A percentile compares a stretch with the other conserved stretches of the same genome.
Evolutionary conservation across 768 basidiomycete genomes (phyloP).

Genomic region (Galerina marginata): DNA sequence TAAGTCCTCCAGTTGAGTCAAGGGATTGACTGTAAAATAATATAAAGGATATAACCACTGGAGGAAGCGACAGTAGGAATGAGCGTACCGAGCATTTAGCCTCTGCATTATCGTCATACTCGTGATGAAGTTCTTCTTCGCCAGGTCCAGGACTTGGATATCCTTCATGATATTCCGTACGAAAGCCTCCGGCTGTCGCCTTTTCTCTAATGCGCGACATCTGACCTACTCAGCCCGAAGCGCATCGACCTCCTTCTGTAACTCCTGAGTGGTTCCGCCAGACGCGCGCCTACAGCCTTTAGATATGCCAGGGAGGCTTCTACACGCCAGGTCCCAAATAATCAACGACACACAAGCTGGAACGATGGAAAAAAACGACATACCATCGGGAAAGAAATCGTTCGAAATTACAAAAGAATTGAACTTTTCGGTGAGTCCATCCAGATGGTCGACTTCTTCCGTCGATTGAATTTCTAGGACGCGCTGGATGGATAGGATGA

Average conservation of each 20-base stretch:
- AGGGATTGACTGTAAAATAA: conserved; percentile 67
- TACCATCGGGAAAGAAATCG: conserved; percentile 81
- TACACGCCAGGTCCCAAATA: conserved; percentile 32
- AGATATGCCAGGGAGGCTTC: conserved; percentile 79
- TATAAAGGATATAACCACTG: neutral
- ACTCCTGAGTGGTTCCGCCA: conserved; percentile 67
- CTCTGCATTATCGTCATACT: conserved; percentile 91
- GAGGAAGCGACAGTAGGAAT: neutral
- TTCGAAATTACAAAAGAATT: conserved; percentile 64
- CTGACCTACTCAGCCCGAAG: conserved; percentile 80
- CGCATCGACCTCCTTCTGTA: conserved; percentile 73
- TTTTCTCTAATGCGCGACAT: conserved; percentile 97
- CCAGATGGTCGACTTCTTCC: conserved; percentile 57
- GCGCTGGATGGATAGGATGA: conserved; percentile 67
- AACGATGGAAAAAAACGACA: conserved; percentile 20
- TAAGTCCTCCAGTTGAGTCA: conserved; percentile 80
- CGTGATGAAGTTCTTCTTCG: conserved; percentile 89
- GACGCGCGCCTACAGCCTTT: conserved; percentile 68
- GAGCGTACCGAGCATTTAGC: conserved; percentile 88
- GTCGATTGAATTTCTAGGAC: conserved; percentile 60
- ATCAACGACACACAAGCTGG: neutral
- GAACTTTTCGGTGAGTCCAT: conserved; percentile 63
- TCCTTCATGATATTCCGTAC: conserved; percentile 96
- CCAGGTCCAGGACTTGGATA: conserved; percentile 91
- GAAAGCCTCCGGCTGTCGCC: conserved; percentile 94